Base-by-base conservation (phyloP, 805 yeast genomes). In the Monosporozyma aerobia region DNA sequence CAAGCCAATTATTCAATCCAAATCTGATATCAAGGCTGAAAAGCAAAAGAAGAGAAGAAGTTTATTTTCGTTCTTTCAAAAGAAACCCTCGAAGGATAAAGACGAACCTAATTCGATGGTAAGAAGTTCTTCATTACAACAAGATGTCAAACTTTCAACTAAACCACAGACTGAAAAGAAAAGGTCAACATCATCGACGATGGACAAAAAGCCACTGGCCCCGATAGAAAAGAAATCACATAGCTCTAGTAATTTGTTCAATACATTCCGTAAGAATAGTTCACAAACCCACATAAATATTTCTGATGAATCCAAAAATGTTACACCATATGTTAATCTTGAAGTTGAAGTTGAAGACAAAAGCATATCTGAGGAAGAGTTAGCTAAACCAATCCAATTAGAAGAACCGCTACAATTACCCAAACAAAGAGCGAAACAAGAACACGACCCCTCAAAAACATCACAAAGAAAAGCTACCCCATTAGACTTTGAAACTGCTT, bases 61-160 rank as follows among this genome's bases (percentile, higher is more conserved):
- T 50, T 54, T 65, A 19, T 65, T 65, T 51, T 65, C 68, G n/a
- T 66, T 65, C 47, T 53, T 65, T 22, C 63, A 57, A 51, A 64
- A 55, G 46, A 65, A 61, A 41, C 30, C 47, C 1, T 8, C 46
- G 10, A 32, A 49, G 23, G 47, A 29, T 22, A 40, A 33, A 11
- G 19, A 33, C 13, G 43, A 47, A 19, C 19, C 19, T 16, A 39
- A 32, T 9, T 27, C 37, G 19, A 44, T 23, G 30, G 32, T 25
- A 44, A 46, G 53, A 52, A 60, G 60, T 43, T 52, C 56, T 2
- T 57, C 62, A 2, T 22, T 58, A 44, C 46, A 59, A 1, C 56
- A 66, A 9, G 63, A 58, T 5, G 19, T 25, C 1, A 37, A 25
- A 23, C 25, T 27, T 3, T 35, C 50, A 4, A 27, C 23, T 1